phyloP scores from a whole-genome alignment of 2,329 filamentous ascomycete species.

The Paecilomyces formosus region DNA sequence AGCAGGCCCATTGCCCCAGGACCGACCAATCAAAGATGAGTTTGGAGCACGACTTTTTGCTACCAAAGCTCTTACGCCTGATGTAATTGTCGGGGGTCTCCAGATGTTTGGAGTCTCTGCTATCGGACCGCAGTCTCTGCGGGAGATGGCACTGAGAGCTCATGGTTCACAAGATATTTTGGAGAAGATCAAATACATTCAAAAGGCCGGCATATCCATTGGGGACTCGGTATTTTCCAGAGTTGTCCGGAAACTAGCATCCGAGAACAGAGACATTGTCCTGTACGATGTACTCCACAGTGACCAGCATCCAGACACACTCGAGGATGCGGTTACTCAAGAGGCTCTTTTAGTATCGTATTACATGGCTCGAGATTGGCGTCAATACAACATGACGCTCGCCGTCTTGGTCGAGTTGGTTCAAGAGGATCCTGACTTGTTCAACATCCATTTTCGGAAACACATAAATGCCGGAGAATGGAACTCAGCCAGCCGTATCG shows the following conservation, averaged over 20 bases:
- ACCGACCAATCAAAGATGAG: slow-evolving; percentile 54
- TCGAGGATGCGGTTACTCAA: slow-evolving; percentile 50
- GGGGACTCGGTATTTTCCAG: slow-evolving; percentile 57
- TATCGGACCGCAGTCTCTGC: slow-evolving; percentile 69
- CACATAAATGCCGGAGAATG: slow-evolving; percentile 26
- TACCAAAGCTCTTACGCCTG: slow-evolving; percentile 63
- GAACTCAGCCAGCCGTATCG: slow-evolving; percentile 20
- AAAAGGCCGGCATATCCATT: slow-evolving; percentile 55
- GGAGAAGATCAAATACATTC: slow-evolving; percentile 53
- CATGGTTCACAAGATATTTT: slow-evolving; percentile 49
- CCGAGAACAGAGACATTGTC: slow-evolving; percentile 45
- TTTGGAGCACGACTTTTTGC: slow-evolving; percentile 79
- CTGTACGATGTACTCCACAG: slow-evolving; percentile 47
- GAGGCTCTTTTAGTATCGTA: slow-evolving; percentile 47
- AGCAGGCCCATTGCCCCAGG: slow-evolving; percentile 10
- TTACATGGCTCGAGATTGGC: slow-evolving; percentile 44
- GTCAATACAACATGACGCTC: slow-evolving; percentile 49
- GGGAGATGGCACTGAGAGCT: slow-evolving; percentile 66
- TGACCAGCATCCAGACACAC: slow-evolving; percentile 59
- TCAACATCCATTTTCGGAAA: slow-evolving; percentile 34
- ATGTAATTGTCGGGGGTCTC: slow-evolving; percentile 63
- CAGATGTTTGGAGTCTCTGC: slow-evolving; percentile 61
- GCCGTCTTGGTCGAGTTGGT: slow-evolving; percentile 41
- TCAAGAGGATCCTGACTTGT: slow-evolving; percentile 20
- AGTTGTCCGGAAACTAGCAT: slow-evolving; percentile 58